phyloP scores from a whole-genome alignment of 169 alveolate species.

The Eimeria maxima region DNA sequence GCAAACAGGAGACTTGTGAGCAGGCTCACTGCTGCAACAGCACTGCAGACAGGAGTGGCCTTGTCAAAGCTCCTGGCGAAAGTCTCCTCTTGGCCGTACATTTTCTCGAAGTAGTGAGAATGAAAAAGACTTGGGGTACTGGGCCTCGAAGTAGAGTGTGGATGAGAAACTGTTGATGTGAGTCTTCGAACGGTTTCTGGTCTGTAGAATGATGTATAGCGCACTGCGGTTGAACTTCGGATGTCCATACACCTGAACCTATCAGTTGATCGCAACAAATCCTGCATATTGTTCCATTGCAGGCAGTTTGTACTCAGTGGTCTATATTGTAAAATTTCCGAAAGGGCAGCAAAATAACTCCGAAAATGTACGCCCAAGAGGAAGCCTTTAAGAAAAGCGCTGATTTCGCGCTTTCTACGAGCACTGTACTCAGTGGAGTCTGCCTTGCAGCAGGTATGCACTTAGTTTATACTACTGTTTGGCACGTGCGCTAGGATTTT shows the following conservation, averaged over 20 bases:
- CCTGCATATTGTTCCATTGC: neutral
- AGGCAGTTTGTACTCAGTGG: constrained; percentile 28
- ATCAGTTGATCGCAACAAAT: neutral
- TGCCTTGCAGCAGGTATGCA: constrained; percentile 54
- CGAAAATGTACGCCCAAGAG: constrained; percentile 75
- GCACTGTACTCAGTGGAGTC: constrained; percentile 70
- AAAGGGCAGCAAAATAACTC: neutral
- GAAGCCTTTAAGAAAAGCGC: constrained; percentile 79
- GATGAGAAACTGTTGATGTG: constrained; percentile 76
- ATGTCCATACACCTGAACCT: constrained; percentile 55
- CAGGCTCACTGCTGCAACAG: constrained; percentile 75
- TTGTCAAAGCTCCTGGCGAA: constrained; percentile 63
- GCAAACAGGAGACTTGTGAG: constrained; percentile 68
- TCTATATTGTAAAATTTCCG: constrained; percentile 4
- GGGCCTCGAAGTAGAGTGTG: constrained; percentile 47
- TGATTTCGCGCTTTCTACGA: constrained; percentile 73
- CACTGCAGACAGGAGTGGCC: constrained; percentile 69
- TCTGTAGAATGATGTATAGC: neutral
- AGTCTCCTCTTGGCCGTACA: constrained; percentile 76
- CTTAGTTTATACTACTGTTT: neutral
- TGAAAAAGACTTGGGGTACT: constrained; percentile 24
- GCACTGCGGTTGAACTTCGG: neutral
- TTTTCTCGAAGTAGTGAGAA: constrained; percentile 36
- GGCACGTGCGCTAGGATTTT: neutral
- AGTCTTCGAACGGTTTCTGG: constrained; percentile 64